Percentiles rank a stretch among this genome's conserved stretches.
phyloP scores from a whole-genome alignment of 352 stramenopile genomes.

The Nothophytophthora sp. region DNA sequence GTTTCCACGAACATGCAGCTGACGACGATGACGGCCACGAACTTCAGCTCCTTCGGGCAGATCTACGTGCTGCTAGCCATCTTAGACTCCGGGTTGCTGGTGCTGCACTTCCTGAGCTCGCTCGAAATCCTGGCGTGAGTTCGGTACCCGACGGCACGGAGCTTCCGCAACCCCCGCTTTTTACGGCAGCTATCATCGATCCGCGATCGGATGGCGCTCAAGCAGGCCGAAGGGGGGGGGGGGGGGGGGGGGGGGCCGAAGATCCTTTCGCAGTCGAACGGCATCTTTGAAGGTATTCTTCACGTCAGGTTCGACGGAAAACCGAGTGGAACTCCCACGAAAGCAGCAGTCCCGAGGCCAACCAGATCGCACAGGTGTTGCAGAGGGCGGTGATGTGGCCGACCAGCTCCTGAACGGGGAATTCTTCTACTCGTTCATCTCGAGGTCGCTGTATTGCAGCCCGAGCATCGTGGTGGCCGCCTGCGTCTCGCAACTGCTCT shows the following conservation, averaged over 20 bases:
- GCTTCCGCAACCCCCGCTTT: not conserved
- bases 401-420: not conserved
- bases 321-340: not conserved
- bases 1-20: not conserved
- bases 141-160: not conserved
- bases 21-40: constrained; percentile 12
- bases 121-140: constrained; percentile 12
- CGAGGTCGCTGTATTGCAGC: constrained; percentile 38
- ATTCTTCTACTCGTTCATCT: constrained; percentile 11
- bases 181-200: not conserved
- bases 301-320: not conserved
- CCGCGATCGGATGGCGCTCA: not conserved
- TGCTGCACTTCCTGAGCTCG: constrained; percentile 15
- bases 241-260: no score
- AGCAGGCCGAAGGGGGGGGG: not conserved
- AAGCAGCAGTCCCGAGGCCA: no score
- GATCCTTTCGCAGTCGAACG: not conserved
- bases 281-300: not conserved
- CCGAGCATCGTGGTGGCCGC: constrained; percentile 16
- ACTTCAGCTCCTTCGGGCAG: constrained; percentile 32
- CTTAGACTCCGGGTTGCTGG: constrained; percentile 17
- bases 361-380: no score
- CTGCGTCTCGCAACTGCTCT: constrained; percentile 29
- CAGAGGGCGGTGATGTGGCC: no score
- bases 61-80: constrained; percentile 35